Conservation (phyloP, 164 flowering plant species). For the Piper betle region DNA sequence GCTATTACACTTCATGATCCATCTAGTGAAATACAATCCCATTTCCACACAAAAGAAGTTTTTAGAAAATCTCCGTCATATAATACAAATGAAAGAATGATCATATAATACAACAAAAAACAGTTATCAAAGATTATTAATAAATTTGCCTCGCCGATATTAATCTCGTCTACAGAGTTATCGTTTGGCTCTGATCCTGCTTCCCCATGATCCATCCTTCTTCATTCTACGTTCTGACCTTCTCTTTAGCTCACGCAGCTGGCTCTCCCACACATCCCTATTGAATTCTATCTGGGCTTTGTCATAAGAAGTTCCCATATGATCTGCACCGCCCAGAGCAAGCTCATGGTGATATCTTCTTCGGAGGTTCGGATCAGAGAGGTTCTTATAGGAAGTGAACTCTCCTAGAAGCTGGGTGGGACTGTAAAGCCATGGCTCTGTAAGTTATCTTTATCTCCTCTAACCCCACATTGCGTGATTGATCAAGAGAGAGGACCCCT, state of each 20-base stretch:
- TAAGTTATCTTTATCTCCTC: constrained; percentile 23
- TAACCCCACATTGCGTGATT: constrained; percentile 7
- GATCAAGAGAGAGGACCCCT: constrained; percentile 13
- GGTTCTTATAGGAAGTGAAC: constrained; percentile 18
- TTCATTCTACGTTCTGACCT: constrained; percentile 10
- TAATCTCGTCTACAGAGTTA: no score
- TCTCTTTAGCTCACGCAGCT: constrained; percentile 9
- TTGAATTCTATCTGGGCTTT: not conserved
- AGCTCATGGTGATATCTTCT: constrained; percentile 14
- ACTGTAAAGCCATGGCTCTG: constrained; percentile 16
- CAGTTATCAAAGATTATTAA: no score
- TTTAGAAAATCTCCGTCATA: no score
- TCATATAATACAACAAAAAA: no score
- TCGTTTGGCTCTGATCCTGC: not conserved
- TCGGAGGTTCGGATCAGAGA: constrained; percentile 18
- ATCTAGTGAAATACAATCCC: no score
- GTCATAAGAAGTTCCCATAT: not conserved
- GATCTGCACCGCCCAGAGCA: not conserved
- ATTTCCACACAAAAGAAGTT: no score
- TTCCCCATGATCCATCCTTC: not conserved
- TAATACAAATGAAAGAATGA: no score
- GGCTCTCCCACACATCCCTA: constrained; percentile 13
- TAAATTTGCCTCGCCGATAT: no score
- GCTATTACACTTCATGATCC: no score
- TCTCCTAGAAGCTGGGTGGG: constrained; percentile 22